A percentile compares a stretch with the other conserved stretches of the same genome.
Evolutionary conservation across 164 flowering plant genomes (phyloP).

Genomic region (Stephania cephalantha): DNA sequence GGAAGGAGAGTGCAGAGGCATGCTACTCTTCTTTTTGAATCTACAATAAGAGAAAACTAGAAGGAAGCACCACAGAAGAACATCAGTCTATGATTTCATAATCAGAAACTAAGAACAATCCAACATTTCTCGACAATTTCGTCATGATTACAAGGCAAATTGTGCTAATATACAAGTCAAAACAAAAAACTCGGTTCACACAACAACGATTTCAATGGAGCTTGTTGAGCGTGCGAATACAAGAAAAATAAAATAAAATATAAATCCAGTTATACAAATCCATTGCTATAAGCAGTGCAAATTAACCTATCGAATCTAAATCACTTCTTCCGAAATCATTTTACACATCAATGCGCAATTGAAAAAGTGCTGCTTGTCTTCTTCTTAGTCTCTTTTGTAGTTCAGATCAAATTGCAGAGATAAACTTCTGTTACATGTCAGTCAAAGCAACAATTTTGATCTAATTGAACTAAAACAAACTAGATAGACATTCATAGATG

Average conservation of each 20-base stretch:
- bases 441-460: background rate
- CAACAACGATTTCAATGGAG: background rate
- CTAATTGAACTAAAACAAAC: background rate
- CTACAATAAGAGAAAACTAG: slow-evolving; percentile 40
- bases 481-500: background rate
- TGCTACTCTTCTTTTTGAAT: slow-evolving; percentile 39
- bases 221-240: background rate
- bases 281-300: too few relatives aligned
- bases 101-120: background rate
- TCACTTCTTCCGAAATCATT: too few relatives aligned
- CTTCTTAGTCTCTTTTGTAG: background rate
- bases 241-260: too few relatives aligned
- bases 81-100: background rate
- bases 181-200: background rate
- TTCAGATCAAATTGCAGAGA: background rate
- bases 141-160: too few relatives aligned
- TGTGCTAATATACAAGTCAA: too few relatives aligned
- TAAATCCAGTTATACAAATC: too few relatives aligned
- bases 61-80: background rate
- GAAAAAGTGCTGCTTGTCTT: background rate
- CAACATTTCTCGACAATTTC: background rate
- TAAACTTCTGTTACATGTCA: background rate
- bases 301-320: too few relatives aligned
- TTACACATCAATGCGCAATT: background rate
- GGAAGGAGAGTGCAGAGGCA: slow-evolving; percentile 40